Evolutionary conservation across 257 asterid species (phyloP), one percentile per base, ranked within the genome.

Genomic region (Salvia miltiorrhiza): DNA sequence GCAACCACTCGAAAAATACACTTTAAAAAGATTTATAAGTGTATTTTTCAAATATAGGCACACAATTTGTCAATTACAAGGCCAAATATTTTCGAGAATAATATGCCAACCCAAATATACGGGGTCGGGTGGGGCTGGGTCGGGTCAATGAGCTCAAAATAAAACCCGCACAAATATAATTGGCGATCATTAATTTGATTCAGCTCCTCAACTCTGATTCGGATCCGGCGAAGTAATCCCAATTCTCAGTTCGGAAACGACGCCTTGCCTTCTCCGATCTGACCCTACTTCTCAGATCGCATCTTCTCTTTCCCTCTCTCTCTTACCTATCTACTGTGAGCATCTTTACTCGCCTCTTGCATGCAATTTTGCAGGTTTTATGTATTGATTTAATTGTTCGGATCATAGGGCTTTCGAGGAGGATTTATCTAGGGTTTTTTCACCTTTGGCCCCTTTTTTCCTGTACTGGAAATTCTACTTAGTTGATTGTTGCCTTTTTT

Each of bases 361-460:
- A 54, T 67, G 75, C 63, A 32, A 30, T 71, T 13, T 56, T 37
- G 35, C 69, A 28, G 58, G 58, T 63, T 49, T 44, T n/a, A 32
- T 75, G 40, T 23, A 28, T 69, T 70, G 50, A 66, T 70, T 55
- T 30, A 30, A 19, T 74, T 40, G 69, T 65, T 74, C 71, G 13
- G 83, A 75, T 81, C 77, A 66, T 70, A 74, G 79, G 79, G 74
- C 75, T 77, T 71, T 55, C 33, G 57, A 39, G 67, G 26, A 33
- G 64, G 44, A 39, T 43, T 77, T 70, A 59, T 60, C 82, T 81
- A 77, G 90, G 93, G 84, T 45, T 70, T 49, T 70, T 77, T 43
- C 35, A 17, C 59, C 7, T 9, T 32, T 64, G 76, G 26, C 44
- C 30, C 66, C 10, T 3, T 37, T 52, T 30, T 52, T 37, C 63